Base-by-base conservation (phyloP, 1,284 basidiomycete genomes). In the Cystobasidium sp. region DNA sequence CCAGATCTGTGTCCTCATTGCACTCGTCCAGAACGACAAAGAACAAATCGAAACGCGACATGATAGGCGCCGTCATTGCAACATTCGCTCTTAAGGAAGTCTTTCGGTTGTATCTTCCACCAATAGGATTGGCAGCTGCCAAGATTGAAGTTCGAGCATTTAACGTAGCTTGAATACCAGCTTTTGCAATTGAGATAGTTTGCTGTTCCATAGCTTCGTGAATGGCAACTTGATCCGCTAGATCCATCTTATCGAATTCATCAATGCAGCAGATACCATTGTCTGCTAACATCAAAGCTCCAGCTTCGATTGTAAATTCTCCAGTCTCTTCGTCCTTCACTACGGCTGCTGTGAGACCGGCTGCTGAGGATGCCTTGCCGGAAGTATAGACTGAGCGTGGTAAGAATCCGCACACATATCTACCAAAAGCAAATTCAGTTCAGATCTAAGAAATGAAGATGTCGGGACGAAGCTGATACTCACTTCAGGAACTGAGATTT, bases 171-270 rank as follows among this genome's bases (percentile, higher is more conserved):
- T 99, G 96, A 78, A 99, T 98, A 76, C 97, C 97, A 2, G 97
- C 97, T 83, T 99, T 99, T 68, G 97, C 97, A 78, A 99, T 98
- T 46, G 94, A 97, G 80, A 99, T 98, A 0, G 96, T 99, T 85
- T 99, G 96, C 84, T 99, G 96, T 88, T 99, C 96, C 96, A 99
- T 99, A 1, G 97, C 95, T 86, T 99, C 96, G 87, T 99, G 97
- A 79, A 99, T 99, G 46, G 97, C 97, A 55, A 99, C 94, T 83
- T 99, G 97, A 83, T 99, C 97, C 1, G 93, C 90, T 61, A 98
- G 88, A 83, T 99, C 96, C 97, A 99, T 99, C 85, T 99, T 99
- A 88, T 99, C 96, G 82, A 99, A 99, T 83, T 99, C 97, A 85
- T 99, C 97, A 80, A 99, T 99, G 16, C 96, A 95, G 81, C 97